Conservation (phyloP, 176 grass and related monocot genomes). For the Miscanthus lutarioriparius region DNA sequence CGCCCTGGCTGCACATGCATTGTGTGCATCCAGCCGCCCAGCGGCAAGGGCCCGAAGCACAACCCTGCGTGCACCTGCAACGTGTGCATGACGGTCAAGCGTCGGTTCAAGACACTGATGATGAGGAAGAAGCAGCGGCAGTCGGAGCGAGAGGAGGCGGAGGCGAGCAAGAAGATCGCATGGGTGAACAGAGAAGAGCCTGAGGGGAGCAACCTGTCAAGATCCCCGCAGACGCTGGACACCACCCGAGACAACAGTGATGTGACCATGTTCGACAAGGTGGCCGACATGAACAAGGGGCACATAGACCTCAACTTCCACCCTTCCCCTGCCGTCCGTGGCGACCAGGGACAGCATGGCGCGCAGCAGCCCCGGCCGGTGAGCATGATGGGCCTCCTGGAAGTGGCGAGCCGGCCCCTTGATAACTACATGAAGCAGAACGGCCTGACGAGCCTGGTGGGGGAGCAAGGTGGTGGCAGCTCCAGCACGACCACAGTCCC, state of each 20-base stretch:
- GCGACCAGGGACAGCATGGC: slow-evolving; percentile 36
- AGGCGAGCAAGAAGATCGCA: slow-evolving; percentile 71
- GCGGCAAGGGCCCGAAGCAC: slow-evolving; percentile 96
- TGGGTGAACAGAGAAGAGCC: slow-evolving; percentile 77
- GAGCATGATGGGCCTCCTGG: slow-evolving; percentile 83
- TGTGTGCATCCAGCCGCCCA: slow-evolving; percentile 97
- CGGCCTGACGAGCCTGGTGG: slow-evolving; percentile 52
- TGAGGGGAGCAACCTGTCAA: slow-evolving; percentile 65
- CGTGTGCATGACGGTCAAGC: slow-evolving; percentile 88
- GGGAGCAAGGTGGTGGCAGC: slow-evolving; percentile 74
- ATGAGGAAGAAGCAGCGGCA: slow-evolving; percentile 98
- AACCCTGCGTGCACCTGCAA: slow-evolving; percentile 91
- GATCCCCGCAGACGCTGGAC: slow-evolving; percentile 54
- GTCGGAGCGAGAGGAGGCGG: slow-evolving; percentile 81
- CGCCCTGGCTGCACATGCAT: slow-evolving; percentile 97
- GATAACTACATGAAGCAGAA: slow-evolving; percentile 95
- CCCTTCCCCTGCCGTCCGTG: slow-evolving; percentile 34
- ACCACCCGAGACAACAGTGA: slow-evolving; percentile 48
- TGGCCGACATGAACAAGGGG: slow-evolving; percentile 52
- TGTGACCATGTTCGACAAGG: slow-evolving; percentile 47
- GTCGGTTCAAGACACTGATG: slow-evolving; percentile 98
- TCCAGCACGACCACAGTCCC: slow-evolving; percentile 29
- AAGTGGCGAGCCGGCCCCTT: slow-evolving; percentile 71
- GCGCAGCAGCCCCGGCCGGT: slow-evolving; percentile 26
- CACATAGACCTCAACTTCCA: slow-evolving; percentile 92